phyloP scores from a whole-genome alignment of 768 basidiomycete genomes.

The Boletus sensibilis region DNA sequence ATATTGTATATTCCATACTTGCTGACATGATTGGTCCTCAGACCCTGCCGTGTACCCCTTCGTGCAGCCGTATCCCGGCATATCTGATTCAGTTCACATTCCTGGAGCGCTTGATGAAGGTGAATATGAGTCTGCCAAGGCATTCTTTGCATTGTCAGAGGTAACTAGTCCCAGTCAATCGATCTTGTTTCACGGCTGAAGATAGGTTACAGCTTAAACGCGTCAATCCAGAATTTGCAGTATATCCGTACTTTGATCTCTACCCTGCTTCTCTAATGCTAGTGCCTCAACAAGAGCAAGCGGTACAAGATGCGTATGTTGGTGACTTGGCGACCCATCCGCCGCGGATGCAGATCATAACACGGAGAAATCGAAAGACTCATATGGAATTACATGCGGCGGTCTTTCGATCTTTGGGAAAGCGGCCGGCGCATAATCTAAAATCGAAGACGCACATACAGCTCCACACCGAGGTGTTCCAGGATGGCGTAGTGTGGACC shows the following conservation, averaged over 20 bases:
- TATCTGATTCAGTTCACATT: neutral
- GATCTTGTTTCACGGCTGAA: conserved; percentile 1
- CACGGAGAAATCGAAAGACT: conserved; percentile 17
- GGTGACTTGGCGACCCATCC: neutral
- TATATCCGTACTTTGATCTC: conserved; percentile 29
- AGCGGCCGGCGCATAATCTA: neutral
- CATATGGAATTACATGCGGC: conserved; percentile 22
- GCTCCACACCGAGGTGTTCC: conserved; percentile 36
- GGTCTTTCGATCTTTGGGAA: conserved; percentile 12
- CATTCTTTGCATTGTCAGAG: conserved; percentile 9
- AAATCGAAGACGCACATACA: conserved; percentile 36
- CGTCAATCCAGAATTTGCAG: neutral
- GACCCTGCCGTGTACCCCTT: conserved; percentile 20
- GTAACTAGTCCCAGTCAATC: conserved; percentile 1
- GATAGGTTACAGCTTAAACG: neutral
- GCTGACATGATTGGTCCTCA: conserved; percentile 1
- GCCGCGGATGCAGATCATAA: neutral
- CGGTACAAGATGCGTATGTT: neutral
- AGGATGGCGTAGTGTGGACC: conserved; percentile 26
- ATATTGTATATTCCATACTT: neutral
- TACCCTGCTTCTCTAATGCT: conserved; percentile 10
- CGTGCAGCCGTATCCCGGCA: conserved; percentile 10
- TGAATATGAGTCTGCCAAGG: neutral
- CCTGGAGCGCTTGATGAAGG: conserved; percentile 10
- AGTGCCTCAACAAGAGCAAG: neutral